Percentiles rank a stretch among this genome's conserved stretches.
Evolutionary conservation across 129 eudicot species (phyloP).

Genomic region (Flaveria brownii): DNA sequence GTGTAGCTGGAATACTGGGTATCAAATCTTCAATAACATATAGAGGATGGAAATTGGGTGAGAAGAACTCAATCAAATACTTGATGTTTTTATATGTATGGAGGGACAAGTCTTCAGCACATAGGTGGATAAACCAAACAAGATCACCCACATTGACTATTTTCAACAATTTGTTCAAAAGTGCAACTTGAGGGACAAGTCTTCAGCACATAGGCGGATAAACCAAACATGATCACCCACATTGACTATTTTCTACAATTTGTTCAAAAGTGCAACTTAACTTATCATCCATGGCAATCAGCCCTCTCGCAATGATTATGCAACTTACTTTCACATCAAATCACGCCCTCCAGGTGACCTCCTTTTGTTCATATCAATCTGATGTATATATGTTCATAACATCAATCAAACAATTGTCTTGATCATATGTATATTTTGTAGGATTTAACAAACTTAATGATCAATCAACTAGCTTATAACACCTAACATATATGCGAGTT

Average conservation of each 20-base stretch:
- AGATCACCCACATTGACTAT: conserved; percentile 64
- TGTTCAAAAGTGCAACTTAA: conserved; percentile 15
- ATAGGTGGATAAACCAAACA: conserved; percentile 58
- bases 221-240: conserved; percentile 80
- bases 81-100: conserved; percentile 74
- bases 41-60: conserved; percentile 39
- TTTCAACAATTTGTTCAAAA: conserved; percentile 52
- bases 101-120: conserved; percentile 88
- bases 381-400: neutral
- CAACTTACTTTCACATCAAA: conserved; percentile 52
- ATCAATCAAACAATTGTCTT: neutral
- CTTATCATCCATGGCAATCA: conserved; percentile 57
- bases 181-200: conserved; percentile 67
- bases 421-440: conserved; percentile 2
- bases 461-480: conserved; percentile 48
- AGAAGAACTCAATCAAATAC: conserved; percentile 27
- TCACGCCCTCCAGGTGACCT: conserved; percentile 49
- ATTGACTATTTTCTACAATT: conserved; percentile 57
- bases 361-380: neutral
- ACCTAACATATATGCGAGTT: conserved; percentile 42
- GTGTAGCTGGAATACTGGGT: conserved; percentile 56
- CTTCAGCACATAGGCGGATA: conserved; percentile 51
- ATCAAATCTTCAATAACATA: conserved; percentile 54
- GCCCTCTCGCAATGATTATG: conserved; percentile 71
- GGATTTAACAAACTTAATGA: conserved; percentile 47